These are phyloP conservation scores for Ogataea hybrid DNA, from an alignment of 1,139 yeast genomes.

Conservation along the genomic window DNA sequence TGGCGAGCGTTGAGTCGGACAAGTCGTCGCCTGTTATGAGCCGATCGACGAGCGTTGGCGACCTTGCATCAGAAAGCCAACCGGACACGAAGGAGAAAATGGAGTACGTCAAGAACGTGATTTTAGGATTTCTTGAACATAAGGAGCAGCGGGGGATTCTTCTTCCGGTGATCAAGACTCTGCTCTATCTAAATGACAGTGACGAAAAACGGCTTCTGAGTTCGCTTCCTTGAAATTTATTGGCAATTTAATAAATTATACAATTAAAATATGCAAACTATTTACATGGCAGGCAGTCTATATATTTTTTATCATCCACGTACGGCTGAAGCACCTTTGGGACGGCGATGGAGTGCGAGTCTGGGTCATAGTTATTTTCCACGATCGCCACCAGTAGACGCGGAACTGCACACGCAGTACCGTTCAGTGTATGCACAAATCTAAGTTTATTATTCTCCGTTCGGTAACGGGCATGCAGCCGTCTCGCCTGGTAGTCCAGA, in stretches of 20 bases:
- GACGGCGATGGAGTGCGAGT: constrained; percentile 50
- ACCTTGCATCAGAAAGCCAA: no score
- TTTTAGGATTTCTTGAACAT: no score
- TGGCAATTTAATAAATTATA: neutral
- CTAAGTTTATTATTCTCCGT: no score
- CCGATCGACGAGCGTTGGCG: no score
- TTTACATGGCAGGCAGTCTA: constrained; percentile 21
- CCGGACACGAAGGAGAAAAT: no score
- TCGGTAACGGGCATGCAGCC: constrained; percentile 66
- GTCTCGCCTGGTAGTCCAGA: constrained; percentile 84
- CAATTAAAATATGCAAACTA: neutral
- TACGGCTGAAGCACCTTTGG: constrained; percentile 68
- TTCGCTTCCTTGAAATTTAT: constrained; percentile 46
- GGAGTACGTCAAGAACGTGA: no score
- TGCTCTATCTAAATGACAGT: constrained; percentile 62
- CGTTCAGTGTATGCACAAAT: constrained; percentile 83
- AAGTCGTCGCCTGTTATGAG: no score
- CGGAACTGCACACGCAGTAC: constrained; percentile 96
- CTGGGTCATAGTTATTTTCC: constrained; percentile 76
- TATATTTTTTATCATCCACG: constrained; percentile 58
- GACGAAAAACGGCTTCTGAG: constrained; percentile 71
- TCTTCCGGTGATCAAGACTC: constrained; percentile 78
- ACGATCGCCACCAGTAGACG: constrained; percentile 83
- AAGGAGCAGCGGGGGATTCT: no score
- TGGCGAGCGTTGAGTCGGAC: no score